Evolutionary conservation across 305 asterid genomes (phyloP), one percentile per base, ranked within the genome.

Genomic region (Rubia tinctorum): DNA sequence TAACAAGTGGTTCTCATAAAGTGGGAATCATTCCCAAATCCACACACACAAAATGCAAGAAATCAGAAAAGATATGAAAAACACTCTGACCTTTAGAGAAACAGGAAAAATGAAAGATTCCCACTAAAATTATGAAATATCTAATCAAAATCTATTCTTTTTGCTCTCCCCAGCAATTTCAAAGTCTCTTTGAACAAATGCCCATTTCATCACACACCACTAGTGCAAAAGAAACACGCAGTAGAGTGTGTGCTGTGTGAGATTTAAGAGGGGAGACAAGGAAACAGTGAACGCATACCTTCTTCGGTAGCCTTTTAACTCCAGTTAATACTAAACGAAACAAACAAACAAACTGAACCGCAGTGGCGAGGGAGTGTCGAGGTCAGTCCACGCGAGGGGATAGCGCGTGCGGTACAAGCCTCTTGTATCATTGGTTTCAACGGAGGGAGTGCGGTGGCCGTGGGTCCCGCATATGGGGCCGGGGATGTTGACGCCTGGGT

Each of bases 41-140:
- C 64, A 60, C 23, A 39, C 40, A 69, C 1, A 62, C 5, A 71
- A 77, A 68, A 47, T 10, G 44, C 23, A 34, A 72, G 25, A 75
- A 61, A 49, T 42, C 79, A 76, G 71, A 75, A 77, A 44, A 20
- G 65, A 76, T 62, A 67, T 65, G 66, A 59, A 18, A 70, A 55
- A n/a, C 23, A 5, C 60, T 68, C 77, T 68, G 75, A 85, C 90
- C 91, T 84, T 80, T 81, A 76, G 22, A 75, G 74, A 77, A 81
- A 79, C 77, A 79, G 74, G 78, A 75, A 7, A 18, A 17, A 53
- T 53, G 60, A 59, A 84, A 85, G 86, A 84, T 85, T 80, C 90
- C 90, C 90, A 83, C 88, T 82, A 73, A 71, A 37, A 37, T 37
- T 37, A 37, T 37, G 40, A 85, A 81, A 74, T 71, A 84, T 76